These are phyloP conservation scores for Trichoderma lentiforme DNA, from an alignment of 2,329 filamentous ascomycete genomes.

Conservation along the genomic window DNA sequence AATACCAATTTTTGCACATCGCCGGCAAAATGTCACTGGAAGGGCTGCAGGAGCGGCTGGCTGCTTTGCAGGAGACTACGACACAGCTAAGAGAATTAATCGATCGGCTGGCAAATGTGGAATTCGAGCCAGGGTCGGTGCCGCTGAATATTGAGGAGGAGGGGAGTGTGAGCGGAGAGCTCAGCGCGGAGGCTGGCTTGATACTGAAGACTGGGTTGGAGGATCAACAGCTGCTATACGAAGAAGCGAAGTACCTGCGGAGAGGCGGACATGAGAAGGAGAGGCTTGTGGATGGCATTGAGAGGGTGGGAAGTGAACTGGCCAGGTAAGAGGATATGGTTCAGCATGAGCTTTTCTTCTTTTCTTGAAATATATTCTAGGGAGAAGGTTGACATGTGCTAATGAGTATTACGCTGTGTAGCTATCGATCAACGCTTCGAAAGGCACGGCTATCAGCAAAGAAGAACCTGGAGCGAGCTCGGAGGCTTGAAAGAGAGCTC, in stretches of 20 bases:
- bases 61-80: conserved; percentile 59
- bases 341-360: not conserved
- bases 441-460: conserved; percentile 79
- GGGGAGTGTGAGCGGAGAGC: conserved; percentile 61
- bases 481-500: conserved; percentile 71
- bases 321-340: conserved; percentile 52
- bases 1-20: not conserved
- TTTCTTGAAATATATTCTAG: not conserved
- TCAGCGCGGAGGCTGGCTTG: conserved; percentile 77
- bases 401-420: conserved; percentile 24
- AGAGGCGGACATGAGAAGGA: conserved; percentile 56
- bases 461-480: conserved; percentile 68
- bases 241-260: conserved; percentile 71
- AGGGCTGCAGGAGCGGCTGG: conserved; percentile 59
- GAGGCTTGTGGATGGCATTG: conserved; percentile 63
- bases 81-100: conserved; percentile 58
- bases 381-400: not conserved
- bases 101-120: conserved; percentile 54
- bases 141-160: conserved; percentile 49
- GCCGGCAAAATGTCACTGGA: conserved; percentile 51
- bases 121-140: conserved; percentile 57
- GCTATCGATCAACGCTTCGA: conserved; percentile 66
- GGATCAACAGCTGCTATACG: conserved; percentile 74
- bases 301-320: conserved; percentile 67
- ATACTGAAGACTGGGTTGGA: conserved; percentile 75